phyloP scores from a whole-genome alignment of 2,329 filamentous ascomycete genomes.

The Trichoderma gracile region DNA sequence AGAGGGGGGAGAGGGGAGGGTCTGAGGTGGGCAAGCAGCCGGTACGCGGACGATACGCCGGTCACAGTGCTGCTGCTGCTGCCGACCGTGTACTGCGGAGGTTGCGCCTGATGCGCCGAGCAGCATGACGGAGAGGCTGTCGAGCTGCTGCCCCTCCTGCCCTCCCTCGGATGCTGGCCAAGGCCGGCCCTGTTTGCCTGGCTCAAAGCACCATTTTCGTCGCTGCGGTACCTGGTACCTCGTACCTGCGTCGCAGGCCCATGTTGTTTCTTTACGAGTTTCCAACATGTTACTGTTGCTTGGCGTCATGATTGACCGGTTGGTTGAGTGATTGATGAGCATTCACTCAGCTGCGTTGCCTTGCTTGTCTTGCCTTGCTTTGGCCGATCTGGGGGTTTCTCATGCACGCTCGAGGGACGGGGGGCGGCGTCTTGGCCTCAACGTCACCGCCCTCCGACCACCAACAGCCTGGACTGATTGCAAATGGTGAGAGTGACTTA shows the following conservation, averaged over 20 bases:
- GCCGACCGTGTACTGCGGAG: background rate
- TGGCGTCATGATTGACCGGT: background rate
- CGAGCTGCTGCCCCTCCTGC: conserved; percentile 14
- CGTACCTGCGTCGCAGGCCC: conserved; percentile 4
- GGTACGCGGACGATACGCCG: background rate
- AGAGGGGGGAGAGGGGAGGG: conserved; percentile 21
- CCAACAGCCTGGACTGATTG: background rate
- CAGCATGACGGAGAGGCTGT: background rate
- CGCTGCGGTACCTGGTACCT: background rate
- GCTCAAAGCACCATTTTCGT: conserved; percentile 2
- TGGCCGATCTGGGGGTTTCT: background rate
- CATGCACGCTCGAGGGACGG: background rate
- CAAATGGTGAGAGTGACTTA: background rate
- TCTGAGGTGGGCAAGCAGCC: conserved; percentile 25
- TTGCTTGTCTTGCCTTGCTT: background rate
- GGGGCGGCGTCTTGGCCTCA: background rate
- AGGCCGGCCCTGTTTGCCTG: background rate
- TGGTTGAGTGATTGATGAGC: background rate
- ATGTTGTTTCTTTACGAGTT: background rate
- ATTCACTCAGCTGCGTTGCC: background rate
- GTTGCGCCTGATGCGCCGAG: background rate
- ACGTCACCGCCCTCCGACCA: background rate
- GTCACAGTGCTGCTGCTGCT: background rate
- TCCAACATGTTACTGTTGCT: background rate
- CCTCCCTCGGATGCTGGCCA: background rate